Evolutionary conservation across 2,329 filamentous ascomycete genomes (phyloP).

Genomic region (Acarospora socialis): DNA sequence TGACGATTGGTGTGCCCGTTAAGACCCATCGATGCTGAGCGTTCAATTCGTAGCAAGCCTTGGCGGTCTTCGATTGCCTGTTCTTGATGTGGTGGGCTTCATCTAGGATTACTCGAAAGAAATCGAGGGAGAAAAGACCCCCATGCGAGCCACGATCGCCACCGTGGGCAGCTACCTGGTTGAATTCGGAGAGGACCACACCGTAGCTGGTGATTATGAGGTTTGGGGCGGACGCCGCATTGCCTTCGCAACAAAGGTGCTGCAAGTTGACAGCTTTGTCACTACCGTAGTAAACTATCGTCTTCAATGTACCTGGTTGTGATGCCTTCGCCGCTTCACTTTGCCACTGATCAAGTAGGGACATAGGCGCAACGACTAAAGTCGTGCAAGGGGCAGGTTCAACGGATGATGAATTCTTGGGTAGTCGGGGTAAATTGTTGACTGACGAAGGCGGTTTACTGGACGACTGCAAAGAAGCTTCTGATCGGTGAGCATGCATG

Average conservation of each 20-base stretch:
- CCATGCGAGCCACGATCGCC: constrained; percentile 51
- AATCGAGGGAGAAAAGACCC: constrained; percentile 81
- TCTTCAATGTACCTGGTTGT: constrained; percentile 64
- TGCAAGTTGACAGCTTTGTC: constrained; percentile 72
- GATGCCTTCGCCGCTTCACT: constrained; percentile 90
- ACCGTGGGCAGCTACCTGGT: constrained; percentile 51
- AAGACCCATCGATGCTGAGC: constrained; percentile 83
- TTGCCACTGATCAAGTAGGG: constrained; percentile 90
- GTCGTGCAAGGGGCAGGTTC: constrained; percentile 74
- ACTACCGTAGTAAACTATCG: constrained; percentile 78
- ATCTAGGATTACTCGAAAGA: constrained; percentile 89
- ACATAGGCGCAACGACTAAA: constrained; percentile 92
- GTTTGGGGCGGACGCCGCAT: constrained; percentile 64
- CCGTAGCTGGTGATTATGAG: constrained; percentile 93
- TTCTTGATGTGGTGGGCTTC: constrained; percentile 92
- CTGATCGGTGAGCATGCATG: constrained; percentile 66
- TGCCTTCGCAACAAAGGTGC: constrained; percentile 60
- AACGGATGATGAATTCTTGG: constrained; percentile 41
- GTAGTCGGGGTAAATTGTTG: constrained; percentile 48
- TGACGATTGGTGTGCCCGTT: constrained; percentile 93
- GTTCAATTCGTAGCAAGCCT: constrained; percentile 80
- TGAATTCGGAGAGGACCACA: constrained; percentile 78
- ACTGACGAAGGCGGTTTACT: constrained; percentile 28
- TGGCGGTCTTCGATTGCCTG: constrained; percentile 79
- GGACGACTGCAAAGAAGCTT: constrained; percentile 24